Percentiles rank a stretch among this genome's conserved stretches.
Evolutionary conservation across 1,284 basidiomycete genomes (phyloP).

Genomic region (Cystobasidium pallidum): DNA sequence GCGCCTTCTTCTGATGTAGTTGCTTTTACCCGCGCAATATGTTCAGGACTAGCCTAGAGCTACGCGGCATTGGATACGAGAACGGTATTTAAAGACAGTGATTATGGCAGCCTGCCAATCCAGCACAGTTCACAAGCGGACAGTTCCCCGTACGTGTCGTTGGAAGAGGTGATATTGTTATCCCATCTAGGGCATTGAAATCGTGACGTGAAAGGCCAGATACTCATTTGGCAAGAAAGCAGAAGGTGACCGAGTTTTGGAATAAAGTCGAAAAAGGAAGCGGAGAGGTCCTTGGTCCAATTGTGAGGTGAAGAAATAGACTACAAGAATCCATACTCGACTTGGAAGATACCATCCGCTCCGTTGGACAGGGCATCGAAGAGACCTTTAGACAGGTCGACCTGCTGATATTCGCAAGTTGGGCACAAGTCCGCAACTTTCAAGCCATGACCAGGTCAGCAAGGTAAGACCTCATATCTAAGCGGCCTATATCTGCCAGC

Average conservation of each 20-base stretch:
- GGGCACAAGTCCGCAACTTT: constrained; percentile 74
- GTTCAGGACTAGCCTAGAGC: background rate
- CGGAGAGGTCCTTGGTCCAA: background rate
- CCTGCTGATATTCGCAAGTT: background rate
- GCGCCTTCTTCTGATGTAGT: background rate
- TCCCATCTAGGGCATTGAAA: background rate
- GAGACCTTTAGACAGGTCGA: constrained; percentile 13
- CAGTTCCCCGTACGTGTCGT: background rate
- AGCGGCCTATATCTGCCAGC: background rate
- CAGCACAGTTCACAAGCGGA: background rate
- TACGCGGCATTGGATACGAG: background rate
- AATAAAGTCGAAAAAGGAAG: background rate
- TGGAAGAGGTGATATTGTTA: background rate
- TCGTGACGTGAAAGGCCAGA: no score
- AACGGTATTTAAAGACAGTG: background rate
- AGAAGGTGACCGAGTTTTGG: no score
- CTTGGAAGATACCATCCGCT: constrained; percentile 22
- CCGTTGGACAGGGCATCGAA: constrained; percentile 15
- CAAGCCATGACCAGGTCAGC: constrained; percentile 60
- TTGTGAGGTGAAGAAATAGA: background rate
- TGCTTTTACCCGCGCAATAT: background rate
- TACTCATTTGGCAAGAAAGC: no score
- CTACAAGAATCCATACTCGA: constrained; percentile 17
- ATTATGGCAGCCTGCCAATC: background rate
- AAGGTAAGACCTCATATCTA: background rate